Percentiles rank a stretch among this genome's conserved stretches.
Conservation (phyloP, 2,329 filamentous ascomycete species). For the Arachnopeziza araneosa region DNA sequence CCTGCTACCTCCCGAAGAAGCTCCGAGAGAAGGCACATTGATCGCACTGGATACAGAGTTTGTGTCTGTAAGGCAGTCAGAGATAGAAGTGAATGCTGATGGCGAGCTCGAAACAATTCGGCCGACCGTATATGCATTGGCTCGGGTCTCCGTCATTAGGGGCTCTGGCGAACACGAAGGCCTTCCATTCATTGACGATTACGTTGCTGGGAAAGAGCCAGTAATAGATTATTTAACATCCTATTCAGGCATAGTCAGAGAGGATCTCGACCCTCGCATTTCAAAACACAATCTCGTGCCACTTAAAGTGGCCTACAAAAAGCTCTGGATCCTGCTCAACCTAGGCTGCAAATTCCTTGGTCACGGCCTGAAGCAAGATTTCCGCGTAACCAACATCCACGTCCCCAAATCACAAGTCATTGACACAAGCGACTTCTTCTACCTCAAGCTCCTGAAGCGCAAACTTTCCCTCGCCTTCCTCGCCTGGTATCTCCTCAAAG, state of each 20-base stretch:
- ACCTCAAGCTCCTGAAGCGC: constrained; percentile 72
- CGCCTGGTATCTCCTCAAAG: constrained; percentile 83
- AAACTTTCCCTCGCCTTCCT: constrained; percentile 88
- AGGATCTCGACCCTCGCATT: constrained; percentile 75
- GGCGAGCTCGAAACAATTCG: constrained; percentile 88
- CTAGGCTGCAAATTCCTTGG: constrained; percentile 91
- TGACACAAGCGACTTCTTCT: constrained; percentile 90
- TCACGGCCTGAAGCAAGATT: constrained; percentile 90
- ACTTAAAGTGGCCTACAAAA: constrained; percentile 93
- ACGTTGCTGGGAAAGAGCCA: constrained; percentile 83
- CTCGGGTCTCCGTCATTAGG: constrained; percentile 86
- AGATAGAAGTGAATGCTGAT: constrained; percentile 94
- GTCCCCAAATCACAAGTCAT: constrained; percentile 86
- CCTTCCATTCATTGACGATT: constrained; percentile 91
- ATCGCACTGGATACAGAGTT: constrained; percentile 96
- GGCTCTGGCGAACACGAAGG: constrained; percentile 74
- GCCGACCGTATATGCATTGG: constrained; percentile 83
- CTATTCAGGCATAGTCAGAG: constrained; percentile 83
- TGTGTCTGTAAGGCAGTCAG: constrained; percentile 83
- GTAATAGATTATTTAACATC: constrained; percentile 94
- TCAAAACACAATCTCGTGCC: constrained; percentile 78
- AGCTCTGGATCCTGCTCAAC: constrained; percentile 94
- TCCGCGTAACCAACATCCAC: constrained; percentile 97
- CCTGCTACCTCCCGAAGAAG: constrained; percentile 54
- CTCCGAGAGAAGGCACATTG: constrained; percentile 64